Conservation (phyloP, 2,329 filamentous ascomycete genomes). For the Scortechinia acanthostroma region DNA sequence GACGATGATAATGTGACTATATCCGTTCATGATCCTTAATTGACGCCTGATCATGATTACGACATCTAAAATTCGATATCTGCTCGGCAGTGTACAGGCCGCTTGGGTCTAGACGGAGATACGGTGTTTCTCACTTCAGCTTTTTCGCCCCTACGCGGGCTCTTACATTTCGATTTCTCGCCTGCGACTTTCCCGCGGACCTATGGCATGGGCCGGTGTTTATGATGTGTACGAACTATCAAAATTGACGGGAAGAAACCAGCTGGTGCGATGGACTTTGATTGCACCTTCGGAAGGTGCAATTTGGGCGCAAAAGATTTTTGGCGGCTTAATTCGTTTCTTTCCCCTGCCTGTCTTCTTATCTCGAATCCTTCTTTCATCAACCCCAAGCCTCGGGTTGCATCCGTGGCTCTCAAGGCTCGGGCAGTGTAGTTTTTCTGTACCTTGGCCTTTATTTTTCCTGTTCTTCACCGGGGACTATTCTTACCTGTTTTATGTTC, state of each 20-base stretch:
- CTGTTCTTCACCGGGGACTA: no score
- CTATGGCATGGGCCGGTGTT: conserved; percentile 26
- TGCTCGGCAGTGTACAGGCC: conserved; percentile 4
- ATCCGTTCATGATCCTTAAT: conserved; percentile 3
- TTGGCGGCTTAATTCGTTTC: not conserved
- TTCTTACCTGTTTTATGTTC: no score
- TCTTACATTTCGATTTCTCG: conserved; percentile 10
- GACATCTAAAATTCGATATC: not conserved
- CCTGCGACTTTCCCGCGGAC: conserved; percentile 13
- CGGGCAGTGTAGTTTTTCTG: conserved; percentile 10
- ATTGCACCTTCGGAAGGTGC: conserved; percentile 12
- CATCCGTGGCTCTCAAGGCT: conserved; percentile 10
- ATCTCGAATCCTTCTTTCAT: not conserved
- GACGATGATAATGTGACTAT: conserved; percentile 18
- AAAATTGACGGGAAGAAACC: conserved; percentile 18
- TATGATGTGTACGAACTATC: conserved; percentile 22
- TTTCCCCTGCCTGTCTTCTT: not conserved
- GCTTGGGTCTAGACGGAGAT: conserved; percentile 7
- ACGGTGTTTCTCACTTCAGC: not conserved
- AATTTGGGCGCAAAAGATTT: not conserved
- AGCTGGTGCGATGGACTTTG: conserved; percentile 15
- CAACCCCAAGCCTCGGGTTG: conserved; percentile 16
- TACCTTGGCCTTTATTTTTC: conserved; percentile 6
- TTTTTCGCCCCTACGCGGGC: conserved; percentile 6
- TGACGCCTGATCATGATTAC: conserved; percentile 6